These are phyloP conservation scores for Aspergillus bridgeri DNA, from an alignment of 495 filamentous ascomycete genomes.

Conservation along the genomic window DNA sequence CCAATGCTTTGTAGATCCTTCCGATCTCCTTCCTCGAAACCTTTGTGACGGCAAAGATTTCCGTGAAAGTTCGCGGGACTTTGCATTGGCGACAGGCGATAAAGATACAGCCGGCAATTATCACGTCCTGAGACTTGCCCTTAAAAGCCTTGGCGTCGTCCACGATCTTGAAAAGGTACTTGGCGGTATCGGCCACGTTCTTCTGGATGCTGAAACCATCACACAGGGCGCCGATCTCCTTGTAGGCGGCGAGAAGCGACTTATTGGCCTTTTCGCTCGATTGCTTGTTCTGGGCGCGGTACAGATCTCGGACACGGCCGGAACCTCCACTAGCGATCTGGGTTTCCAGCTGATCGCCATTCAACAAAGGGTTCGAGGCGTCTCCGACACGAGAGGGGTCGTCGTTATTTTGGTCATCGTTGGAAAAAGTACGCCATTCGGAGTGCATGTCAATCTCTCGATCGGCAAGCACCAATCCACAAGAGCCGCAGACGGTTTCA, in stretches of 20 bases:
- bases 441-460: slow-evolving; percentile 92
- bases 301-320: slow-evolving; percentile 69
- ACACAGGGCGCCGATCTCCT: slow-evolving; percentile 84
- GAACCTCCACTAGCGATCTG: slow-evolving; percentile 78
- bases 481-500: slow-evolving; percentile 88
- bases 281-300: slow-evolving; percentile 81
- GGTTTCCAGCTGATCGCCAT: slow-evolving; percentile 90
- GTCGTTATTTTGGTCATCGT: slow-evolving; percentile 93
- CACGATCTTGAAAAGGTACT: slow-evolving; percentile 89
- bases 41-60: slow-evolving; percentile 87
- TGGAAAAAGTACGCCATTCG: slow-evolving; percentile 98
- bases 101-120: slow-evolving; percentile 95
- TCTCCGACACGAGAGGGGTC: slow-evolving; percentile 98
- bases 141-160: slow-evolving; percentile 91
- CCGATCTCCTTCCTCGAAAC: slow-evolving; percentile 97
- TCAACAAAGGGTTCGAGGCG: slow-evolving; percentile 76
- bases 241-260: slow-evolving; percentile 72
- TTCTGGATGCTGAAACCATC: slow-evolving; percentile 79
- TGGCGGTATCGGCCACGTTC: slow-evolving; percentile 78
- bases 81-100: slow-evolving; percentile 89
- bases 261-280: slow-evolving; percentile 86
- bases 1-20: slow-evolving; percentile 85
- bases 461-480: slow-evolving; percentile 86
- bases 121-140: slow-evolving; percentile 89
- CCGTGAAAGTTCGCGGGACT: slow-evolving; percentile 84